Evolutionary conservation across 352 stramenopile genomes (phyloP), one percentile per base, ranked within the genome.

Genomic region (Phytophthora hybrid): DNA sequence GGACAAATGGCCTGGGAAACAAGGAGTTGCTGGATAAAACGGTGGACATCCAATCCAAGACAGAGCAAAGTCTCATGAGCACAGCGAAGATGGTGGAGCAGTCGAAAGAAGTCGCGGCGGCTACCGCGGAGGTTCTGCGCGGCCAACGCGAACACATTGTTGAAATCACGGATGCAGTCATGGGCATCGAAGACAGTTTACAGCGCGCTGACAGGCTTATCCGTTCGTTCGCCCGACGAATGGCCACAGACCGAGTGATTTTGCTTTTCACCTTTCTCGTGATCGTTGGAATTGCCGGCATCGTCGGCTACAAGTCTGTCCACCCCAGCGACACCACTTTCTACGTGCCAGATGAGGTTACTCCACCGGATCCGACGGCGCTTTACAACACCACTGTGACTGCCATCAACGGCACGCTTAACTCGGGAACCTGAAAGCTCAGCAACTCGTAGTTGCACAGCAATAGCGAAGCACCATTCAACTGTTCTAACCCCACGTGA

Each of bases 31-130:
- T 97, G 7, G 82, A 92, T 72, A 89, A 87, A 63, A 82, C 88
- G 1, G 53, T 90, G 31, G 82, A 95, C n/a, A 79, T 97, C 21
- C 90, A 97, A 72, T 85, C 84, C 9, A 97, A 95, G 79, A 95
- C 90, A 18, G 90, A 97, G 71, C 78, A 92, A 74, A 92, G 81
- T 66, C 83, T 97, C 41, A 86, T 92, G 74, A 95, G 83, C 64
- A 95, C 88, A 51, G 86, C 92, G 32, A 93, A 93, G 51, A 94
- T 95, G 90, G 80, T 97, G n/a, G 86, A 93, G 56, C 73, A 85
- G 68, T 95, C 88, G 26, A 95, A 95, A 69, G 88, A 93, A 68
- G 84, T 95, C 16, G 88, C 87, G 4, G 82, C 90, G 32, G 88
- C 88, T 6, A 95, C 90, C 14, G 90, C 85, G n/a, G 85, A 95